Base-by-base conservation (phyloP, 805 yeast species). In the Ascoidea rubescens region DNA sequence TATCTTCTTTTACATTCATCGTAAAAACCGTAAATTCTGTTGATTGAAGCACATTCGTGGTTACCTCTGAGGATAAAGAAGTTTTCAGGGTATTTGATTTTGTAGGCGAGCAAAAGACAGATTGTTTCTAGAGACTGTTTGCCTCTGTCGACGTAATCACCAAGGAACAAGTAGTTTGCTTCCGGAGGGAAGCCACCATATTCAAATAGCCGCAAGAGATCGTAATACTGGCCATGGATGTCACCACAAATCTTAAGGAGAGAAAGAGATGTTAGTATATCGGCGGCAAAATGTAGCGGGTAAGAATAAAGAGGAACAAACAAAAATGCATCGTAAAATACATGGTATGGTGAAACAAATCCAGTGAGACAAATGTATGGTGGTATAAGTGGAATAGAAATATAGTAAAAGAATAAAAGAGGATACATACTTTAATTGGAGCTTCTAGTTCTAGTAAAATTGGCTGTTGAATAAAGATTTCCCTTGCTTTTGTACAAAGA, bases 171-270 rank as follows among this genome's bases (percentile, higher is more conserved):
- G 72, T 91, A 91, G 73, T 91, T 91, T 17, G 98, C 95, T 68
- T 93, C 98, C 10, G 99, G 99, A 1, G 99, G 99, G 76, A 93
- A 91, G 2, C 98, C 99, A 62, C 99, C 98, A 65, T 91, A 91
- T 73, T 93, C 98, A 64, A 91, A 91, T 62, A 91, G 78, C 70
- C 99, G 84, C 67, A 91, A 77, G 62, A 91, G 79, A 70, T 91
- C 99, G 66, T 91, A 91, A 71, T 93, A 91, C 71, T 91, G 99
- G 53, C 99, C 99, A 69, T 91, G 99, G 64, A 91, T 93, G 69
- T 91, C 99, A 69, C 99, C 99, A 72, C 96, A 89, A 54, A 85
- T 85, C 72, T 77, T 55, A 33, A 47, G 30, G 61, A 43, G 50
- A 55, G 51, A 48, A 52, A 31, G 48, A 50, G 45, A 46, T 42